phyloP scores from a whole-genome alignment of 495 filamentous ascomycete species.

The Trichoderma asperelloides region DNA sequence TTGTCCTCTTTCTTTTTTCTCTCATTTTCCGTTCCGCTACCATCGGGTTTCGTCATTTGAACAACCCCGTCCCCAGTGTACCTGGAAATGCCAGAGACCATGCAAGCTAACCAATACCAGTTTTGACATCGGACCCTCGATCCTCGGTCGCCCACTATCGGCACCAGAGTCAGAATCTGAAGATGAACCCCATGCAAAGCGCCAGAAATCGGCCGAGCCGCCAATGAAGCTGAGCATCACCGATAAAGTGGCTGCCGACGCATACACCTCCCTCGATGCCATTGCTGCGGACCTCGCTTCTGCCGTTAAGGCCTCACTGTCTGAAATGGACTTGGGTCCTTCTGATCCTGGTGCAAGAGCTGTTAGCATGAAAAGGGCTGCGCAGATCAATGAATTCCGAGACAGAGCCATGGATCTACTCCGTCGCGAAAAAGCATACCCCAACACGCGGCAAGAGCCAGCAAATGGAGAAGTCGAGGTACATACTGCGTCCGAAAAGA shows the following conservation, averaged over 20 bases:
- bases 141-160: conserved; percentile 38
- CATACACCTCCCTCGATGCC: conserved; percentile 36
- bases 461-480: background rate
- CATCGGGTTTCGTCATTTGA: background rate
- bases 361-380: conserved; percentile 18
- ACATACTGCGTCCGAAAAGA: conserved; percentile 11
- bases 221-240: conserved; percentile 28
- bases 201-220: conserved; percentile 33
- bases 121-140: conserved; percentile 30
- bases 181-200: conserved; percentile 36
- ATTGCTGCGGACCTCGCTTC: conserved; percentile 36
- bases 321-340: conserved; percentile 25
- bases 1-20: background rate
- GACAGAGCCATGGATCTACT: conserved; percentile 31
- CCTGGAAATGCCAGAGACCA: background rate
- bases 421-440: conserved; percentile 32
- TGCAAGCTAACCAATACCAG: conserved; percentile 18
- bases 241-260: conserved; percentile 33
- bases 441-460: conserved; percentile 13
- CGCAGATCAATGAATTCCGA: conserved; percentile 31
- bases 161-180: conserved; percentile 19
- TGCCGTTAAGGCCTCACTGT: conserved; percentile 28
- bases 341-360: conserved; percentile 20
- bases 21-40: background rate
- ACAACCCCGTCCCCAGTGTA: background rate